A percentile compares a stretch with the other conserved stretches of the same genome.
phyloP scores from a whole-genome alignment of 2,329 filamentous ascomycete genomes.

The Alternaria atra region DNA sequence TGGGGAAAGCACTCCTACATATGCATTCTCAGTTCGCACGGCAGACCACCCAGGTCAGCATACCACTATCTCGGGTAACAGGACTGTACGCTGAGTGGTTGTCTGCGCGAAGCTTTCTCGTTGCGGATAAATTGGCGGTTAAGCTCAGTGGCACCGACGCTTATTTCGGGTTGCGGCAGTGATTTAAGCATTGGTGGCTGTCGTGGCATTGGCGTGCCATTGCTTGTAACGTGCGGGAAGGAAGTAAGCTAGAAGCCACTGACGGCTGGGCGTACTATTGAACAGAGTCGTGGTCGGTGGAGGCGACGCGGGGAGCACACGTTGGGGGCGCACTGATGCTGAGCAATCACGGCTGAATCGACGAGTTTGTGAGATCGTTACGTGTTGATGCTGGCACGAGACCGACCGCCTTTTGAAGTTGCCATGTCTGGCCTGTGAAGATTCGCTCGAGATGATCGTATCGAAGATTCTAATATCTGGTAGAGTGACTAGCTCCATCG shows the following conservation, averaged over 20 bases:
- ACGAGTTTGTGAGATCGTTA: not conserved
- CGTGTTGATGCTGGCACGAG: not conserved
- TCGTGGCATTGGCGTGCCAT: not conserved
- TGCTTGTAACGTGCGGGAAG: conserved; percentile 2
- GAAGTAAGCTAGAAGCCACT: conserved; percentile 2
- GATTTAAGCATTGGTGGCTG: conserved; percentile 8
- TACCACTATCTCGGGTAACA: conserved; percentile 2
- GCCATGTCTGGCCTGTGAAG: not conserved
- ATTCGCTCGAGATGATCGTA: not conserved
- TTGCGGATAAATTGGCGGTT: conserved; percentile 12
- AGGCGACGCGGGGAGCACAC: not conserved
- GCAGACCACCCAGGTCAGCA: not conserved
- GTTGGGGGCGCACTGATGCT: not conserved
- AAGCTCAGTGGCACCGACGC: conserved; percentile 14
- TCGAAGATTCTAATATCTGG: not conserved
- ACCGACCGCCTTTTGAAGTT: not conserved
- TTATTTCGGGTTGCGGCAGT: conserved; percentile 2
- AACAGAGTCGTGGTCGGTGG: not conserved
- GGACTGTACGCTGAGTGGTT: conserved; percentile 5
- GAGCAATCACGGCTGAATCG: conserved; percentile 6
- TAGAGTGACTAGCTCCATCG: not conserved
- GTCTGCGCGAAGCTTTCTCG: conserved; percentile 1
- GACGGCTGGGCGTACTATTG: conserved; percentile 5
- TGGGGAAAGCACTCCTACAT: conserved; percentile 10
- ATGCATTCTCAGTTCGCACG: conserved; percentile 7